phyloP scores from a whole-genome alignment of 1,284 basidiomycete genomes.

The Porogramme epimiltina region DNA sequence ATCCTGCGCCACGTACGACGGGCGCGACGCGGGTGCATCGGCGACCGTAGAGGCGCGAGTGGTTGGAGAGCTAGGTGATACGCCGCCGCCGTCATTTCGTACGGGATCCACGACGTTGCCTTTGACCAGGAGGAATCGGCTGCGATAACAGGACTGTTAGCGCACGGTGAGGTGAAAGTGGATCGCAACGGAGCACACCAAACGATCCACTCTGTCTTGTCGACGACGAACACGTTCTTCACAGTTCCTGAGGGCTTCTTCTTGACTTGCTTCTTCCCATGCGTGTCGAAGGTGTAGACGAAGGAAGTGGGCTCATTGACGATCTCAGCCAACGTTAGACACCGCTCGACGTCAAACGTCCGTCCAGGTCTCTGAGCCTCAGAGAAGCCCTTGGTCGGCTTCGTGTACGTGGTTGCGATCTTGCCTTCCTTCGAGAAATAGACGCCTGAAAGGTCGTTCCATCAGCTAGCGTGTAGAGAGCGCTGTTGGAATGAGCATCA shows the following conservation, averaged over 20 bases:
- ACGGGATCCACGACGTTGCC: not conserved
- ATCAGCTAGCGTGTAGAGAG: no score
- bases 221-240: not conserved
- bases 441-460: not conserved
- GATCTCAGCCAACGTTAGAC: not conserved
- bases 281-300: not conserved
- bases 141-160: not conserved
- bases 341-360: not conserved
- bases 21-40: no score
- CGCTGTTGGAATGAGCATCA: not conserved
- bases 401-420: not conserved
- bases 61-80: no score
- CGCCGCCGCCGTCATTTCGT: not conserved
- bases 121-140: not conserved
- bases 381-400: not conserved
- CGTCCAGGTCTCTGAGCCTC: not conserved
- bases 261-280: not conserved
- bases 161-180: not conserved
- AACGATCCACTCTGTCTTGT: not conserved
- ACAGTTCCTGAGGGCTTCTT: not conserved
- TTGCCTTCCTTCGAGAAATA: not conserved
- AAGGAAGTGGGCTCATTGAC: not conserved
- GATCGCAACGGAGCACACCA: not conserved
- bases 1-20: not conserved
- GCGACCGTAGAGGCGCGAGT: no score